These are phyloP conservation scores for Suhomyces bokatorum DNA, from an alignment of 1,139 yeast species.

Conservation along the genomic window DNA sequence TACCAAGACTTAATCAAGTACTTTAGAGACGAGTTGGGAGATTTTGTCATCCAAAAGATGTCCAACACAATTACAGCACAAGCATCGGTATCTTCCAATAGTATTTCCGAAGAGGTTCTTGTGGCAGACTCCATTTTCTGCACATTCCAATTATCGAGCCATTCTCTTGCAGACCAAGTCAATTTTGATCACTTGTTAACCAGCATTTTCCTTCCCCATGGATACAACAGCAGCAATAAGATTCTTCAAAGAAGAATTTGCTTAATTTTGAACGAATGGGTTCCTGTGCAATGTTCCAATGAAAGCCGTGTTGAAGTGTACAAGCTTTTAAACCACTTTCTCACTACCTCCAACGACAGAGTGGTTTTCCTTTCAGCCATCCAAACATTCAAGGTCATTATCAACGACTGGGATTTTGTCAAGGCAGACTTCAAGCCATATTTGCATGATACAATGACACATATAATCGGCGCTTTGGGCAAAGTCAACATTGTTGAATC, in stretches of 20 bases:
- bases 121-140: conserved; percentile 79
- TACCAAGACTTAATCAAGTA: conserved; percentile 71
- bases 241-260: conserved; percentile 79
- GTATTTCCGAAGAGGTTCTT: conserved; percentile 36
- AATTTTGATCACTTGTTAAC: conserved; percentile 62
- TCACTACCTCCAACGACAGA: conserved; percentile 56
- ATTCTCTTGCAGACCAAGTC: conserved; percentile 61
- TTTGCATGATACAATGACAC: conserved; percentile 51
- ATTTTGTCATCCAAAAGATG: conserved; percentile 63
- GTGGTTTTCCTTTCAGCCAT: conserved; percentile 77
- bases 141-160: conserved; percentile 76
- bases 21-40: conserved; percentile 63
- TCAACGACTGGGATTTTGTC: conserved; percentile 87
- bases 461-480: conserved; percentile 49
- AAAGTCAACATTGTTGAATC: conserved; percentile 66
- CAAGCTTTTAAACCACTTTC: conserved; percentile 48
- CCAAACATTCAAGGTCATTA: conserved; percentile 64
- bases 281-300: conserved; percentile 61
- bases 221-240: conserved; percentile 48
- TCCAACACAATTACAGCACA: conserved; percentile 47
- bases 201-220: conserved; percentile 68
- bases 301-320: conserved; percentile 63
- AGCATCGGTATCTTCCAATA: conserved; percentile 20
- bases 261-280: conserved; percentile 79
- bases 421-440: conserved; percentile 67